phyloP scores from a whole-genome alignment of 495 filamentous ascomycete genomes.

The Podospora tetraspora region DNA sequence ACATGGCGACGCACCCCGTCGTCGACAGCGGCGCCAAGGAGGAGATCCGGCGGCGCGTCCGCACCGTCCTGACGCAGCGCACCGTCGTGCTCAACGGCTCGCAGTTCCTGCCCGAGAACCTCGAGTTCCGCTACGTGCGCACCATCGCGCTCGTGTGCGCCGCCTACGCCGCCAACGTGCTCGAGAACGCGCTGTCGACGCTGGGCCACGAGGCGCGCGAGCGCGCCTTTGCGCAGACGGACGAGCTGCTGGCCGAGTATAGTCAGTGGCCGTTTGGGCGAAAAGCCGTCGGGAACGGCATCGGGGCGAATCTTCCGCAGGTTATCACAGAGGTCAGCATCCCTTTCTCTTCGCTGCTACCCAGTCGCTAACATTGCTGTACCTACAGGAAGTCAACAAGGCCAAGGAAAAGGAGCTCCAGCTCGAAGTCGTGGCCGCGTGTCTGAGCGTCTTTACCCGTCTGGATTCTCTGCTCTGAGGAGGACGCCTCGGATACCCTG shows the following conservation, averaged over 20 bases:
- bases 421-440: slow-evolving; percentile 93
- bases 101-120: slow-evolving; percentile 85
- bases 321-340: slow-evolving; percentile 63
- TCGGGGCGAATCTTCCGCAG: slow-evolving; percentile 91
- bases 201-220: slow-evolving; percentile 92
- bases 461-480: slow-evolving; percentile 82
- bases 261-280: slow-evolving; percentile 93
- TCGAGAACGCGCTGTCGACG: slow-evolving; percentile 92
- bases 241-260: slow-evolving; percentile 91
- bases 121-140: slow-evolving; percentile 86
- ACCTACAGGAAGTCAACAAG: slow-evolving; percentile 62
- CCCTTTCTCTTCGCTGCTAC: too few relatives aligned
- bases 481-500: slow-evolving; percentile 15
- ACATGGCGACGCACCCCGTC: slow-evolving; percentile 99
- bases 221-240: slow-evolving; percentile 91
- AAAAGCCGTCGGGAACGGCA: slow-evolving; percentile 68
- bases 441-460: slow-evolving; percentile 92
- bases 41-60: slow-evolving; percentile 86
- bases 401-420: slow-evolving; percentile 90
- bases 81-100: slow-evolving; percentile 82
- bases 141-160: slow-evolving; percentile 96
- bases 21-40: slow-evolving; percentile 96
- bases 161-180: slow-evolving; percentile 94
- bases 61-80: slow-evolving; percentile 85
- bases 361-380: slow-evolving; percentile 10